A percentile compares a stretch with the other conserved stretches of the same genome.
phyloP scores from a whole-genome alignment of 139 green algal species.

The Desmodesmus armatus region DNA sequence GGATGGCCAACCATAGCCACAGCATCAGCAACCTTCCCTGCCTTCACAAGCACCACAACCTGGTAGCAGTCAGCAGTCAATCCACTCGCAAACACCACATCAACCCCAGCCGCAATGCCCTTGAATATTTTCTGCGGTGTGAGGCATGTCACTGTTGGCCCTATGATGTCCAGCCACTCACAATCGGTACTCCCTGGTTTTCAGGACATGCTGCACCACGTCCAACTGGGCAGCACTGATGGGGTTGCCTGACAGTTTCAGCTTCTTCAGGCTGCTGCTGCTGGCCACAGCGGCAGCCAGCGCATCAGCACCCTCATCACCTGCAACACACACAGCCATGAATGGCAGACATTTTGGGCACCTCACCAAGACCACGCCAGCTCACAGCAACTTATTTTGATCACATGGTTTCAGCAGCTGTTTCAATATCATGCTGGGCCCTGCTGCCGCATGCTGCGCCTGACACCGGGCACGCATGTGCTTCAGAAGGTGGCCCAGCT shows the following conservation, averaged over 20 bases:
- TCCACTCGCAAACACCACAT: no score
- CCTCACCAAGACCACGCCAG: no score
- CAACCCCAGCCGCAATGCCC: no score
- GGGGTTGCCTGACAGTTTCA: slow-evolving; percentile 47
- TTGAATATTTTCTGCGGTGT: background rate
- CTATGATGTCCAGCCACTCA: no score
- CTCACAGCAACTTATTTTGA: no score
- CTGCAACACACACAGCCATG: slow-evolving; percentile 6
- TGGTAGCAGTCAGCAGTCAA: no score
- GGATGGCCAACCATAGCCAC: no score
- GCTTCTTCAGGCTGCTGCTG: slow-evolving; percentile 43
- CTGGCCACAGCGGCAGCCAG: slow-evolving; percentile 54
- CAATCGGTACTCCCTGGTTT: slow-evolving; percentile 12
- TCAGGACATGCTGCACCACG: slow-evolving; percentile 39
- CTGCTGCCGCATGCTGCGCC: background rate
- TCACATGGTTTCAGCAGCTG: no score
- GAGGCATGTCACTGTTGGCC: background rate
- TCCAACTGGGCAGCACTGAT: slow-evolving; percentile 34
- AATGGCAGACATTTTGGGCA: no score
- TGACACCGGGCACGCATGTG: no score
- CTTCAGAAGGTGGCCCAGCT: slow-evolving; percentile 35
- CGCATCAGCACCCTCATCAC: slow-evolving; percentile 39
- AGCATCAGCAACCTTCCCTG: no score
- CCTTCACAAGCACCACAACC: no score
- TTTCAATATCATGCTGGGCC: background rate